A percentile compares a stretch with the other conserved stretches of the same genome.
Conservation (phyloP, 768 basidiomycete species). For the Cantharellus cinnabarinus region DNA sequence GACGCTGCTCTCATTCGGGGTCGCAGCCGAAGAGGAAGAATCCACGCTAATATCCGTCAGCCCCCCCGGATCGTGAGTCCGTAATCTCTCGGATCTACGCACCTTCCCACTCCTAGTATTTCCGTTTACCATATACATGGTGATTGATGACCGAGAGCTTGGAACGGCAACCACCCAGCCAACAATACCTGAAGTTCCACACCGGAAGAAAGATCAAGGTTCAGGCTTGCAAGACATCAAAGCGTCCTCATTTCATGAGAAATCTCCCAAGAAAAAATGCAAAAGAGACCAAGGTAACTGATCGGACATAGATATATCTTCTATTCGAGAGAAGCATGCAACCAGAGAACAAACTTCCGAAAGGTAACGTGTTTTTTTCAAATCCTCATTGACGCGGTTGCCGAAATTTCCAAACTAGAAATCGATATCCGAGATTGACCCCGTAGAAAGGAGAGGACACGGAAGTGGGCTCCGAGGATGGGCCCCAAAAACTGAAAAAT, state of each 20-base stretch:
- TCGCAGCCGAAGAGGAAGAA: slow-evolving; percentile 43
- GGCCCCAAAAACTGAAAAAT: slow-evolving; percentile 42
- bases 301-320: slow-evolving; percentile 31
- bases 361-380: slow-evolving; percentile 22
- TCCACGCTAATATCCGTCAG: slow-evolving; percentile 47
- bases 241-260: slow-evolving; percentile 9
- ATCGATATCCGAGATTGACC: slow-evolving; percentile 64
- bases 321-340: slow-evolving; percentile 57
- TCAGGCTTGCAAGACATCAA: neutral
- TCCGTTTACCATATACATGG: slow-evolving; percentile 10
- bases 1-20: slow-evolving; percentile 75
- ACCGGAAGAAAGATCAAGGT: slow-evolving; percentile 3
- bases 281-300: slow-evolving; percentile 5
- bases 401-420: slow-evolving; percentile 76
- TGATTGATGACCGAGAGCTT: slow-evolving; percentile 18
- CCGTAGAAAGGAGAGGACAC: slow-evolving; percentile 29
- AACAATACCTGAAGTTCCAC: neutral
- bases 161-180: slow-evolving; percentile 1
- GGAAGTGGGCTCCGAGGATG: slow-evolving; percentile 31
- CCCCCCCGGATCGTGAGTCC: slow-evolving; percentile 55
- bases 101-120: neutral
- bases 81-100: neutral
- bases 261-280: slow-evolving; percentile 14
- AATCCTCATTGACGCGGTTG: slow-evolving; percentile 5
- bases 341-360: slow-evolving; percentile 37